A percentile compares a stretch with the other conserved stretches of the same genome.
Evolutionary conservation across 1,284 basidiomycete genomes (phyloP).

Genomic region (Clitocybe nebularis): DNA sequence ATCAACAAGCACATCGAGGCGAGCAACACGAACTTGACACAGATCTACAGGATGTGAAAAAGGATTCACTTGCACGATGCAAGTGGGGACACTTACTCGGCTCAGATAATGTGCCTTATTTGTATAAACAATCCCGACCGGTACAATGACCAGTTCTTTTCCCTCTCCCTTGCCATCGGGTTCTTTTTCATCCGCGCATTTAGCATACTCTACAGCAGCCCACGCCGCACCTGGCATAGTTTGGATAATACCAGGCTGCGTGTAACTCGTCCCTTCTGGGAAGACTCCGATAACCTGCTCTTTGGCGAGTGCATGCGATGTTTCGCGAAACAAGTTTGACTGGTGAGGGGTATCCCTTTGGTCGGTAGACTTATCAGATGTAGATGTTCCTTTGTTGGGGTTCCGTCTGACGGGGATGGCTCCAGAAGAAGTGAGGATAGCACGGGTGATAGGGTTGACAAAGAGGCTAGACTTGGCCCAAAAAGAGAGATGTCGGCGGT

Average conservation of each 20-base stretch:
- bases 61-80: conserved; percentile 1
- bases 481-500: conserved; percentile 65
- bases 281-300: conserved; percentile 71
- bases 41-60: conserved; percentile 20
- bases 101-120: conserved; percentile 71
- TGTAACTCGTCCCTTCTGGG: conserved; percentile 68
- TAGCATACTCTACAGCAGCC: conserved; percentile 74
- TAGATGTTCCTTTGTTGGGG: conserved; percentile 22
- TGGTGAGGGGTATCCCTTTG: conserved; percentile 31
- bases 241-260: conserved; percentile 62
- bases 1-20: background rate
- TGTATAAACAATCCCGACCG: conserved; percentile 71
- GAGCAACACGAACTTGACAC: conserved; percentile 22
- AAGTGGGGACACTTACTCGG: conserved; percentile 31
- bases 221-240: conserved; percentile 74
- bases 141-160: conserved; percentile 49
- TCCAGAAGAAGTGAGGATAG: conserved; percentile 62
- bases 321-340: conserved; percentile 57
- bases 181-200: conserved; percentile 34
- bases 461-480: conserved; percentile 73
- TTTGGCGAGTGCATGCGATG: conserved; percentile 55
- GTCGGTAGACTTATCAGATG: conserved; percentile 4
- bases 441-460: conserved; percentile 50
- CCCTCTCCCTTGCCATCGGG: conserved; percentile 14
- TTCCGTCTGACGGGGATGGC: conserved; percentile 75